Evolutionary conservation across 129 eudicot genomes (phyloP).

Genomic region (Pseudognaphalium luteoalbum): DNA sequence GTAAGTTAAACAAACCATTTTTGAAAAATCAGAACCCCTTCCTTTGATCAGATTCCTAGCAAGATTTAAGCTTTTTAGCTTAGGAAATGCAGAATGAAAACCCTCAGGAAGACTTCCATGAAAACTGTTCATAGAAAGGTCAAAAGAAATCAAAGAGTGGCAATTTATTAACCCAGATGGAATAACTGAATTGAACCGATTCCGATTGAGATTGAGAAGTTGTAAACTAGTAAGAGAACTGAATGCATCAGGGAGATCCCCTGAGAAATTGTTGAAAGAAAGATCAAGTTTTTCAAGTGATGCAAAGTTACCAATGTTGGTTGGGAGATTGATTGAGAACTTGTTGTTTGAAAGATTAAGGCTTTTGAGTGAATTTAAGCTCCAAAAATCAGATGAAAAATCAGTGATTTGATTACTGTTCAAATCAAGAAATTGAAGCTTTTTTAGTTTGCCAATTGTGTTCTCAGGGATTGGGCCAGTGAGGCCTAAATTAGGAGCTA

Average conservation of each 20-base stretch:
- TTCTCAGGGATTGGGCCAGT: constrained; percentile 71
- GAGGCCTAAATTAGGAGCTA: constrained; percentile 57
- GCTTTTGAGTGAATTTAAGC: constrained; percentile 58
- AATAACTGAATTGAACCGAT: constrained; percentile 47
- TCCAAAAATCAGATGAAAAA: constrained; percentile 87
- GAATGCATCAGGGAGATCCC: constrained; percentile 64
- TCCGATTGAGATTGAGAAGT: constrained; percentile 53
- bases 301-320: constrained; percentile 74
- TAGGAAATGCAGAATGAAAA: constrained; percentile 58
- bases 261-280: constrained; percentile 62
- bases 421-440: constrained; percentile 71
- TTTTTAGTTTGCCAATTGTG: constrained; percentile 70
- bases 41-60: constrained; percentile 64
- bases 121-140: constrained; percentile 61
- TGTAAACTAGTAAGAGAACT: constrained; percentile 55
- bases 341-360: constrained; percentile 69
- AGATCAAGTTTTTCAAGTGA: constrained; percentile 66
- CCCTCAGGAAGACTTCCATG: constrained; percentile 70
- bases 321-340: constrained; percentile 53
- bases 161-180: constrained; percentile 62
- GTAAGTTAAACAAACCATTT: constrained; percentile 51
- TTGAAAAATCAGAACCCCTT: constrained; percentile 59
- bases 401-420: constrained; percentile 60
- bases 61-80: constrained; percentile 59
- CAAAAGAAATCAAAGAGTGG: constrained; percentile 57